These are phyloP conservation scores for Dictyostelium purpureum DNA, from an alignment of 78 protist species.

Conservation along the genomic window DNA sequence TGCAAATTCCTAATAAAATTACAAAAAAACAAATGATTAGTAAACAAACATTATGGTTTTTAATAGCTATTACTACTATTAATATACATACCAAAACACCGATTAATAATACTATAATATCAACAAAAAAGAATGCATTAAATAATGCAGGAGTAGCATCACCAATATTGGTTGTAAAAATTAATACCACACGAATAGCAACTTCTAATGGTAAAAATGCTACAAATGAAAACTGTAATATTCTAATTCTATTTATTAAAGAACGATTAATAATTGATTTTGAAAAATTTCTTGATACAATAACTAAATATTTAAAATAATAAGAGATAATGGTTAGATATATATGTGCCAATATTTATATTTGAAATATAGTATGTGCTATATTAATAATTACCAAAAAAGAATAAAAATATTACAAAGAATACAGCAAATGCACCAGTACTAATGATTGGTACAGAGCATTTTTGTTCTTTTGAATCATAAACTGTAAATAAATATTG, in stretches of 20 bases:
- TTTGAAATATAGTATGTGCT: neutral
- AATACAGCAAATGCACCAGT: slow-evolving; percentile 66
- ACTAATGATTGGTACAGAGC: slow-evolving; percentile 58
- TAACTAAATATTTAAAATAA: too few species aligned
- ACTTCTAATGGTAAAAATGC: slow-evolving; percentile 47
- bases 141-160: slow-evolving; percentile 33
- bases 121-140: slow-evolving; percentile 75
- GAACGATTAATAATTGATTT: slow-evolving; percentile 31
- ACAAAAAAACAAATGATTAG: neutral
- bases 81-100: slow-evolving; percentile 18
- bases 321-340: neutral
- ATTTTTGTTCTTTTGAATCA: slow-evolving; percentile 5
- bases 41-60: neutral
- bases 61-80: neutral
- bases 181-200: slow-evolving; percentile 52
- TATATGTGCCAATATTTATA: neutral
- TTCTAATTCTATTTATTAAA: slow-evolving; percentile 24
- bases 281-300: slow-evolving; percentile 46
- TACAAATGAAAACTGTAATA: slow-evolving; percentile 3
- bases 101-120: slow-evolving; percentile 32
- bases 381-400: slow-evolving; percentile 21
- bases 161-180: slow-evolving; percentile 26
- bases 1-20: slow-evolving; percentile 61
- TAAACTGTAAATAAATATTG: slow-evolving; percentile 19
- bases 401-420: slow-evolving; percentile 51